A percentile compares a stretch with the other conserved stretches of the same genome.
Conservation (phyloP, 2,329 filamentous ascomycete species). For the Diaporthe citriasiana region DNA sequence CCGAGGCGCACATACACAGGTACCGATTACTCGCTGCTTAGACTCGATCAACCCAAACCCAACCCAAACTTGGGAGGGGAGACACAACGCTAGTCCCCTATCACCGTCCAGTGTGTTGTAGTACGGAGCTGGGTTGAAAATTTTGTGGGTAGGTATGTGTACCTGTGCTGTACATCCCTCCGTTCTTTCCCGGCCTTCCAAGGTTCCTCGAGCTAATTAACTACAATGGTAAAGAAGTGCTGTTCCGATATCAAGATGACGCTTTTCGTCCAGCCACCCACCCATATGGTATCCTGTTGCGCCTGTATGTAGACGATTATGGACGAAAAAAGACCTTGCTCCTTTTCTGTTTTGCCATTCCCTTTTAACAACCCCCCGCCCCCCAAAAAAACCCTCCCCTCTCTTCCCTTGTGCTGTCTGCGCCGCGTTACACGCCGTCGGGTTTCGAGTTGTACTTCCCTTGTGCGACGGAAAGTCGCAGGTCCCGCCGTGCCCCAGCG, state of each 20-base stretch:
- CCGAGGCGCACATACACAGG: conserved; percentile 18
- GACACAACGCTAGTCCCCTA: conserved; percentile 16
- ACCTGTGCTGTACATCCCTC: not conserved
- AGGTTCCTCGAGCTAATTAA: not conserved
- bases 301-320: not conserved
- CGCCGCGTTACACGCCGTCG: conserved; percentile 40
- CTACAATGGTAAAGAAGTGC: not conserved
- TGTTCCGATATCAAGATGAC: not conserved
- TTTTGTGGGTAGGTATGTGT: not conserved
- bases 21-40: conserved; percentile 34
- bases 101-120: not conserved
- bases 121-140: not conserved
- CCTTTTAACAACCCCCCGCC: not conserved
- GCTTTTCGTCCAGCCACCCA: not conserved
- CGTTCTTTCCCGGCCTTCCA: not conserved
- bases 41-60: conserved; percentile 34
- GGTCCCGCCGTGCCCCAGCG: conserved; percentile 25
- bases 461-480: conserved; percentile 32
- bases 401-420: not conserved
- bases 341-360: not conserved
- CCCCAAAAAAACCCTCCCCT: not conserved
- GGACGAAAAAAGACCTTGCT: not conserved
- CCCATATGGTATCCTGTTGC: too few species aligned
- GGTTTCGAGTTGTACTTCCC: conserved; percentile 36
- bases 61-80: conserved; percentile 2